These are phyloP conservation scores for Arthroderma uncinatum DNA, from an alignment of 2,329 filamentous ascomycete genomes.

Conservation along the genomic window DNA sequence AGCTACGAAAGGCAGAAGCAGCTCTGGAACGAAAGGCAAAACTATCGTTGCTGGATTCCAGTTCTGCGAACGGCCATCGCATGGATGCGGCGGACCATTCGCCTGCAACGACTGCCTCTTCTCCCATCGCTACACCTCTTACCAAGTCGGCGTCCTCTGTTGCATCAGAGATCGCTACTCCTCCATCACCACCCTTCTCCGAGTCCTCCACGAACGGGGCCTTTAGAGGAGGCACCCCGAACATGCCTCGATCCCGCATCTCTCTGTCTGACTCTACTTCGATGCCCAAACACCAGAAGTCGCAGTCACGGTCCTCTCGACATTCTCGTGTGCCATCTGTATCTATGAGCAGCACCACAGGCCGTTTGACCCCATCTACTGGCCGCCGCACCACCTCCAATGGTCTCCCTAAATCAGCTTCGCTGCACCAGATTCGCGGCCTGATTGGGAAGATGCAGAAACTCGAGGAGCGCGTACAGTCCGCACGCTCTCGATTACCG, in stretches of 20 bases:
- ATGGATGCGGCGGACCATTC: constrained; percentile 50
- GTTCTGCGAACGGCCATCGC: constrained; percentile 43
- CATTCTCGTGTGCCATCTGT: constrained; percentile 51
- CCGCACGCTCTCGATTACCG: constrained; percentile 80
- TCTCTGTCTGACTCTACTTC: constrained; percentile 40
- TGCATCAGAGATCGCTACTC: constrained; percentile 60
- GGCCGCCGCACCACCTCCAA: constrained; percentile 24
- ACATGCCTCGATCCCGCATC: constrained; percentile 32
- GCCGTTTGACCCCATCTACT: constrained; percentile 37
- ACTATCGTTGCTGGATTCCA: constrained; percentile 34
- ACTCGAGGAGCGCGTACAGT: constrained; percentile 85
- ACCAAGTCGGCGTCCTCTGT: constrained; percentile 54
- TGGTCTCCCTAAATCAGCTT: constrained; percentile 39
- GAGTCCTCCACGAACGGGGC: constrained; percentile 59
- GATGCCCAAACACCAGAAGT: constrained; percentile 42
- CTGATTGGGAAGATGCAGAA: constrained; percentile 96
- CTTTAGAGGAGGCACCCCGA: constrained; percentile 45
- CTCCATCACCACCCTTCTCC: constrained; percentile 87
- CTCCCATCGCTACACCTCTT: constrained; percentile 79
- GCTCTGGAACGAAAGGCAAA: constrained; percentile 37
- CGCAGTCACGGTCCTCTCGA: constrained; percentile 34
- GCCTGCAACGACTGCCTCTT: constrained; percentile 73
- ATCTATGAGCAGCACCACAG: constrained; percentile 33
- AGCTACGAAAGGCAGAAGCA: constrained; percentile 61
- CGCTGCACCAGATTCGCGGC: constrained; percentile 82